Evolutionary conservation across 495 filamentous ascomycete genomes (phyloP).

Genomic region (Annulohypoxylon maeteangense): DNA sequence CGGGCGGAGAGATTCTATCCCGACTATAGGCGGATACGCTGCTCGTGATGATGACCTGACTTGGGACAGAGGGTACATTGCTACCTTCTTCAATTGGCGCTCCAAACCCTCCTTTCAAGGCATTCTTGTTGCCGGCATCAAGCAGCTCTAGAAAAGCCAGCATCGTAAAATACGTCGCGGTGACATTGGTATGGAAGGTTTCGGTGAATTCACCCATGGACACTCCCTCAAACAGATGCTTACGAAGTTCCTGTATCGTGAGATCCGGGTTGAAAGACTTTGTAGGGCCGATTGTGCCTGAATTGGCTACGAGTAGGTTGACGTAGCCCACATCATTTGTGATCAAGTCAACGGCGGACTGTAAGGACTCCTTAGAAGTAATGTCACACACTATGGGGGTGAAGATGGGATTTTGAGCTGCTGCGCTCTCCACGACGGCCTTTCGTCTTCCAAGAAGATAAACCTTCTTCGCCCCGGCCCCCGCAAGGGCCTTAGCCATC

Average conservation of each 20-base stretch:
- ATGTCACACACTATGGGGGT: constrained; percentile 68
- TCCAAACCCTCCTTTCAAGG: constrained; percentile 50
- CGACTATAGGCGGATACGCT: constrained; percentile 66
- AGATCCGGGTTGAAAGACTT: constrained; percentile 50
- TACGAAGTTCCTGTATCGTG: constrained; percentile 57
- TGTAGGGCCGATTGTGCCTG: constrained; percentile 61
- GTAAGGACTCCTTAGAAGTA: constrained; percentile 64
- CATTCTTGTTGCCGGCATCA: constrained; percentile 69
- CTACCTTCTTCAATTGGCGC: constrained; percentile 31
- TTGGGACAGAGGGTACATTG: constrained; percentile 55
- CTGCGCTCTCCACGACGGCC: constrained; percentile 60
- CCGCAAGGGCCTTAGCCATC: constrained; percentile 71
- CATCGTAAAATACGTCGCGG: constrained; percentile 63
- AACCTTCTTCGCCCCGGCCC: constrained; percentile 71
- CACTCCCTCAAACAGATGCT: constrained; percentile 54
- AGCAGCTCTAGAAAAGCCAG: constrained; percentile 67
- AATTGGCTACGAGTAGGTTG: constrained; percentile 69
- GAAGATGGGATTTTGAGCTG: constrained; percentile 50
- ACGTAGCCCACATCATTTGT: constrained; percentile 61
- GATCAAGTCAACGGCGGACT: constrained; percentile 59
- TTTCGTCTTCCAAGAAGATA: constrained; percentile 74
- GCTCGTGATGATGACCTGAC: constrained; percentile 66
- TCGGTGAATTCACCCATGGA: constrained; percentile 61
- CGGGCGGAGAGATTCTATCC: constrained; percentile 52
- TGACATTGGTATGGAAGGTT: constrained; percentile 62